These are phyloP conservation scores for Diaporthe vaccinii DNA, from an alignment of 2,329 filamentous ascomycete genomes.

Conservation along the genomic window DNA sequence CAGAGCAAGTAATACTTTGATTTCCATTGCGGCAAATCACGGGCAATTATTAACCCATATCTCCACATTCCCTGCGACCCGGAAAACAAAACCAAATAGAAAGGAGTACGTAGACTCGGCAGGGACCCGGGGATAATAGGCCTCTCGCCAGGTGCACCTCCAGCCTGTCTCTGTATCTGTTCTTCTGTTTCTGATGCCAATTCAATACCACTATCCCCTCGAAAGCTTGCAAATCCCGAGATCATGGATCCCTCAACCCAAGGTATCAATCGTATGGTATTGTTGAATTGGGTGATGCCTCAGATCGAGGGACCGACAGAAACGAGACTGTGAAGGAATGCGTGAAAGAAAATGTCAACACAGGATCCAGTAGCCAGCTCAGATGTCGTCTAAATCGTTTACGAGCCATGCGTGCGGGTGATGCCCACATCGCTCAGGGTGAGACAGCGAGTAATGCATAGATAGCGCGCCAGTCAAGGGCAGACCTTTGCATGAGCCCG, in stretches of 20 bases:
- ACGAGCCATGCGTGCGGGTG: neutral
- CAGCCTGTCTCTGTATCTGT: neutral
- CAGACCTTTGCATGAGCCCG: neutral
- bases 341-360: too few species aligned
- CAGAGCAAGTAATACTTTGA: neutral
- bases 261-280: too few species aligned
- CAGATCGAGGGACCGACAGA: too few species aligned
- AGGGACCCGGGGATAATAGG: neutral
- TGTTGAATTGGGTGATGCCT: neutral
- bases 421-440: neutral
- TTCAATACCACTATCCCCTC: neutral
- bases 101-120: neutral
- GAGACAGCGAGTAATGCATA: neutral
- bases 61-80: neutral
- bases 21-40: neutral
- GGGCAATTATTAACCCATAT: too few species aligned
- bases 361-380: neutral
- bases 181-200: too few species aligned
- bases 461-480: too few species aligned
- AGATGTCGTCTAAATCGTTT: neutral
- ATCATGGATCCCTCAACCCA: neutral
- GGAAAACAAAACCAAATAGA: neutral
- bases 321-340: too few species aligned
- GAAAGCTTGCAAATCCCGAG: too few species aligned
- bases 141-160: too few species aligned